Evolutionary conservation across 2,329 filamentous ascomycete genomes (phyloP).

Genomic region (Pezicula carpinea): DNA sequence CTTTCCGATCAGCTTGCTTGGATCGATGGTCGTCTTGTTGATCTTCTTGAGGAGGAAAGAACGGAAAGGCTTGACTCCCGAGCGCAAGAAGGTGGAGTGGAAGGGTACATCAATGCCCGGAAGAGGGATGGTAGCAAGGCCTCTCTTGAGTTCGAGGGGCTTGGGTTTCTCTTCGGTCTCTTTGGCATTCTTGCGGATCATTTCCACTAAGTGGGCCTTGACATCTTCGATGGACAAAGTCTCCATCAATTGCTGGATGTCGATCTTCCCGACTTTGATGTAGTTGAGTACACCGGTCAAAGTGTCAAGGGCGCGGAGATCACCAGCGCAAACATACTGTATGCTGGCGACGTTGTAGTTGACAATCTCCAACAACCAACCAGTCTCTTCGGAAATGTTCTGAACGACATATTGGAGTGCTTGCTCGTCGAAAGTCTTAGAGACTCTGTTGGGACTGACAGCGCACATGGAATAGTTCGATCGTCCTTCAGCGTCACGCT

Average conservation of each 20-base stretch:
- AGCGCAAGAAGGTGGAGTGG: constrained; percentile 97
- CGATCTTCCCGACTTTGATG: constrained; percentile 93
- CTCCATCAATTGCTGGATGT: constrained; percentile 89
- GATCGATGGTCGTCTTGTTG: constrained; percentile 98
- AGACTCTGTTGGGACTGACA: constrained; percentile 96
- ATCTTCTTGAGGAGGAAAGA: constrained; percentile 99
- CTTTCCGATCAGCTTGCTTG: constrained; percentile 92
- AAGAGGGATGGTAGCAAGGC: constrained; percentile 94
- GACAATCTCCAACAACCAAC: constrained; percentile 97
- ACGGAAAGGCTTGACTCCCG: constrained; percentile 97
- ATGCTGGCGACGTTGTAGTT: constrained; percentile 80
- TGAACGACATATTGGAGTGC: constrained; percentile 95
- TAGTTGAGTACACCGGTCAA: constrained; percentile 75
- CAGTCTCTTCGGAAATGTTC: constrained; percentile 89
- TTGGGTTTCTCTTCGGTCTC: constrained; percentile 84
- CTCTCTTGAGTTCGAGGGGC: constrained; percentile 86
- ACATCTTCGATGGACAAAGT: constrained; percentile 84
- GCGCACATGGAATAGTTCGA: constrained; percentile 99
- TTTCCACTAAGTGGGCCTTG: constrained; percentile 82
- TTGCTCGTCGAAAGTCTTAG: constrained; percentile 97
- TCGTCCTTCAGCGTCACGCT: constrained; percentile 85
- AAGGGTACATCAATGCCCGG: constrained; percentile 98
- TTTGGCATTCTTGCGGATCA: constrained; percentile 84
- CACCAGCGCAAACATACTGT: constrained; percentile 70
- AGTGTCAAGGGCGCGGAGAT: constrained; percentile 66